Base-by-base conservation (phyloP, 495 filamentous ascomycete genomes). In the Aspergillus incahuasiensis region DNA sequence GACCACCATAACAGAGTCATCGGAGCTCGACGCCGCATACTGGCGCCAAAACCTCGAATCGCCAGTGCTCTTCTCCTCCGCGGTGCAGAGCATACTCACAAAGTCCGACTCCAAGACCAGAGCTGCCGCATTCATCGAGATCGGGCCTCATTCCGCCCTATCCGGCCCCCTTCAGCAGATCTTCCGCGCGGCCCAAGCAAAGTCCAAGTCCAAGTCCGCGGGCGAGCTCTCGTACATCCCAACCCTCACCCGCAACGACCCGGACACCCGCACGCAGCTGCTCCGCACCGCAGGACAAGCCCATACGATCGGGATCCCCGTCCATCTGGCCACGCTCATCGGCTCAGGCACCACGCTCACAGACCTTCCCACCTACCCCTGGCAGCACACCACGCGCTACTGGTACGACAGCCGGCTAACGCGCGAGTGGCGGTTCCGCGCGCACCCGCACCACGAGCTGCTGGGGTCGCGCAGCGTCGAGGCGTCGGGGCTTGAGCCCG, bases 291-390 rank as follows among this genome's bases (percentile, higher is more conserved):
- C 66, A 18, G 74, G 74, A 0, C 48, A 67, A 7, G 55, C 74
- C 0, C 69, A 61, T 50, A 53, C 63, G 21, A 34, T 56, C 1
- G 59, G 64, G 11, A 60, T 70, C 6, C 45, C 60, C 19, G 47
- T 69, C 30, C 24, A 66, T 13, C 47, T 71, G 25, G 22, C 45
- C 0, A 28, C 42, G 0, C 39, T 73, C 15, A 74, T 74, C 58
- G 69, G 72, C 18, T 21, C 34, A 4, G 57, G 58, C 1, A 45
- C 54, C 60, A 62, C 72, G 8, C 41, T 79, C 7, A 18, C 64
- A 6, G 72, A 73, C 25, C 62, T 82, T 22, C 78, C 73, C 24
- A 50, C 66, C 1, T 83, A 83, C 34, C 71, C 79, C 0, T 83
- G 80, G 79, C 61, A 79, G 7, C 72, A 73, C 24, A 62, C 65